Evolutionary conservation across 768 basidiomycete species (phyloP), one percentile per base, ranked within the genome.

Genomic region (Mrakia frigida): DNA sequence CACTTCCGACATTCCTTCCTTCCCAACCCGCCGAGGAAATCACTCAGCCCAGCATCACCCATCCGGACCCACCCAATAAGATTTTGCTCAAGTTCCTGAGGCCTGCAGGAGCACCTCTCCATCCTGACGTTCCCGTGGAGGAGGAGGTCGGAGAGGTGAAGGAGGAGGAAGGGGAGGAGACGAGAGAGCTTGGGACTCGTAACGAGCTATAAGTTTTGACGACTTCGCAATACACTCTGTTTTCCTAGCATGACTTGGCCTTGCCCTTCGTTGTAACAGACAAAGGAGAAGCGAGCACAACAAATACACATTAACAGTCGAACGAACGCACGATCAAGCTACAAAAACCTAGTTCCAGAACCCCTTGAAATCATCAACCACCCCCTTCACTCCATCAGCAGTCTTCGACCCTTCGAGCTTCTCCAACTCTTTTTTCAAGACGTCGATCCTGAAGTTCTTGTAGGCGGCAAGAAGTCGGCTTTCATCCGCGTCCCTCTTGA

Each of bases 61-160:
- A 35, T 23, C 18, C 52, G 35, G 71, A 59, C 9, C 53, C 52
- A 35, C 73, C 73, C 16, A 74, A 52, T 52, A 63, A 68, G 37
- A 74, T 74, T 13, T 21, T 74, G 1, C 63, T 74, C 43, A 74
- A 74, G 63, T 74, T 74, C 39, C 31, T 60, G 14, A 46, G 65
- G 31, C 73, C 73, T 0, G 63, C 37, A 11, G 65, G 65, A 1
- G 25, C 37, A 39, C 65, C 37, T 16, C 35, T 68, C 21, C 23
- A 25, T n/a, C 65, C 65, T 35, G 33, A 18, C 5, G 33, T 14
- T 9, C 16, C 43, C 1, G 16, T 18, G 46, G 46, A 50, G 46
- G 46, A 50, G 46, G 46, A 14, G 21, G 46, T 41, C 11, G 46
- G 16, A 3, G 46, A 21, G 46, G 46, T 1, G 16, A 50, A 6